Evolutionary conservation across 352 stramenopile species (phyloP).

Genomic region (Globisporangium uncinulatum): DNA sequence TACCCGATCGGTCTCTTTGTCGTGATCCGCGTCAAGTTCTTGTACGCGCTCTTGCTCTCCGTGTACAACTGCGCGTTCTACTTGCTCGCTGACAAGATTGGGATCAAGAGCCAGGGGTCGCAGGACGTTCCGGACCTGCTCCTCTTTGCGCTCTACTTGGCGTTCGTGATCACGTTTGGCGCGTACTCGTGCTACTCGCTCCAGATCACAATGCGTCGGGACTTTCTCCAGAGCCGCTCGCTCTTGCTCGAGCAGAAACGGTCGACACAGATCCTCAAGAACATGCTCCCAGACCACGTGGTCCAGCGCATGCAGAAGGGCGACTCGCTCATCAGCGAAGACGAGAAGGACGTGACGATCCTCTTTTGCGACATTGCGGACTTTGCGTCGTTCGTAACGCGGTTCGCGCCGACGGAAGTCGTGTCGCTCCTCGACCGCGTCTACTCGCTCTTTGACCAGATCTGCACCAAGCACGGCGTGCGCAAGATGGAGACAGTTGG

Average conservation of each 20-base stretch:
- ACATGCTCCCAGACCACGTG: conserved; percentile 82
- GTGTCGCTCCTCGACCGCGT: conserved; percentile 87
- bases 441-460: conserved; percentile 90
- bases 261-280: conserved; percentile 81
- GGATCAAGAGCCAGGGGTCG: conserved; percentile 25
- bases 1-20: conserved; percentile 79
- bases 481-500: conserved; percentile 93
- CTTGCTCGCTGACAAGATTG: conserved; percentile 49
- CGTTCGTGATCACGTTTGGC: conserved; percentile 70
- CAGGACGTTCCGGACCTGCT: conserved; percentile 40
- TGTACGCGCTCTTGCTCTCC: conserved; percentile 68
- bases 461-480: conserved; percentile 88
- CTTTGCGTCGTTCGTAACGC: conserved; percentile 74
- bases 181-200: conserved; percentile 77
- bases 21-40: conserved; percentile 81
- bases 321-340: conserved; percentile 76
- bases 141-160: conserved; percentile 68
- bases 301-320: conserved; percentile 82
- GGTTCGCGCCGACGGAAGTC: conserved; percentile 67
- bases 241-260: conserved; percentile 72
- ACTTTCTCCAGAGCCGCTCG: conserved; percentile 79
- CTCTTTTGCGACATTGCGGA: conserved; percentile 85
- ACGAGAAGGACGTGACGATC: conserved; percentile 86
- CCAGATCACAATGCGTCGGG: conserved; percentile 74
- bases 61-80: conserved; percentile 83